These are phyloP conservation scores for Chamaecyparis obtusa DNA, from an alignment of 75 land plant genomes.

Conservation along the genomic window DNA sequence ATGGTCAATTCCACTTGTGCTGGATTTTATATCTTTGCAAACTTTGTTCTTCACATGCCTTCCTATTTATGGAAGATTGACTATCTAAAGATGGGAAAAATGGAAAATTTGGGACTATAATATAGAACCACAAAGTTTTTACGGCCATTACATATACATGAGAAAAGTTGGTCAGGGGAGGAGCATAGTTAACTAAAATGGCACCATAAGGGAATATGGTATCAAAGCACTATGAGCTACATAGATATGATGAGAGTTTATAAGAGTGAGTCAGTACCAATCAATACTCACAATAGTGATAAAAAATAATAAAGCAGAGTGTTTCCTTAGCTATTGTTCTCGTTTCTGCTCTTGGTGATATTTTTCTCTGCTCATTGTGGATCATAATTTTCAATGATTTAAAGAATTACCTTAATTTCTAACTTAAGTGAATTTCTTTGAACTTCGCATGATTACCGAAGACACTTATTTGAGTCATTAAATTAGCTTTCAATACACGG, in stretches of 20 bases:
- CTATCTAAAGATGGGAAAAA: background rate
- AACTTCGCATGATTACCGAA: too few species aligned
- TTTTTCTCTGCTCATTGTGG: too few species aligned
- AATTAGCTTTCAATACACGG: background rate
- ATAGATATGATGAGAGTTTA: too few species aligned
- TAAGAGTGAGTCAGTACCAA: too few species aligned
- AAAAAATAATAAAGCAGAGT: too few species aligned
- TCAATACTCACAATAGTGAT: background rate
- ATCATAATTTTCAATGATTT: too few species aligned
- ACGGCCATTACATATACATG: background rate
- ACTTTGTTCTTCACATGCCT: background rate
- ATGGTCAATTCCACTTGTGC: too few species aligned
- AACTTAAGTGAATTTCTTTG: too few species aligned
- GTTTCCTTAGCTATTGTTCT: background rate
- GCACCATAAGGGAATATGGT: background rate
- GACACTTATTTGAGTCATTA: background rate
- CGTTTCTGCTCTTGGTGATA: background rate
- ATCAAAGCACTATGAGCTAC: background rate
- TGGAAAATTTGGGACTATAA: background rate
- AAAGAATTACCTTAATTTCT: too few species aligned
- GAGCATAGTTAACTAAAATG: background rate
- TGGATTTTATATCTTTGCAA: too few species aligned
- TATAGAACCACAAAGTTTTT: background rate
- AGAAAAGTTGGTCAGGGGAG: background rate
- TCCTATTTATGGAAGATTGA: too few species aligned